Conservation (phyloP, 805 yeast species). For the Candida incommunis region DNA sequence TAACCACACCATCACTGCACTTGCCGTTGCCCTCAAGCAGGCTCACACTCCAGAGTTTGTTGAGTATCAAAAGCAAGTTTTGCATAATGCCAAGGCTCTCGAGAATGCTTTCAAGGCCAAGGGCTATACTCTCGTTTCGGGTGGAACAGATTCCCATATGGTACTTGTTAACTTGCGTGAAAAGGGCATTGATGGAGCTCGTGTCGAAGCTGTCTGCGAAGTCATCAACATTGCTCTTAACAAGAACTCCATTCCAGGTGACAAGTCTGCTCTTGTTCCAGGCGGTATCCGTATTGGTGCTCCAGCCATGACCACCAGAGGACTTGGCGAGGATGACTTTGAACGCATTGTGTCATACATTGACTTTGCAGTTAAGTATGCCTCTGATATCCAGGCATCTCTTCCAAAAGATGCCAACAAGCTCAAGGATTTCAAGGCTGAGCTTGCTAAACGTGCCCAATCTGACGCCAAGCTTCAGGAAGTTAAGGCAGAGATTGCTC, state of each 20-base stretch:
- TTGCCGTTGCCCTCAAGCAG: conserved; percentile 94
- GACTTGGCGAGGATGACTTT: conserved; percentile 81
- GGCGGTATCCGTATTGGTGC: conserved; percentile 97
- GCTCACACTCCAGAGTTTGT: conserved; percentile 82
- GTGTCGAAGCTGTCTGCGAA: conserved; percentile 92
- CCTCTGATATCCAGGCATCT: conserved; percentile 58
- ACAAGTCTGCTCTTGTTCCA: conserved; percentile 90
- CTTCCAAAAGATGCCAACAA: conserved; percentile 89
- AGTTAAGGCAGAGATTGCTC: conserved; percentile 31
- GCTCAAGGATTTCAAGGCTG: conserved; percentile 90
- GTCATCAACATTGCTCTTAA: conserved; percentile 88
- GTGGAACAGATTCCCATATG: conserved; percentile 97
- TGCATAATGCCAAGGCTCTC: conserved; percentile 75
- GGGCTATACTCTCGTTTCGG: conserved; percentile 76
- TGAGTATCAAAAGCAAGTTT: conserved; percentile 77
- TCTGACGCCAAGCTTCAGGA: not conserved
- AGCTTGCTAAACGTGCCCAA: conserved; percentile 3
- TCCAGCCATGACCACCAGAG: conserved; percentile 98
- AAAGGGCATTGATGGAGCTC: conserved; percentile 90
- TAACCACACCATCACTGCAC: conserved; percentile 95
- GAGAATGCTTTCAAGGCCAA: conserved; percentile 57
- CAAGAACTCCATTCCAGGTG: conserved; percentile 97
- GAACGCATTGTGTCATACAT: conserved; percentile 65
- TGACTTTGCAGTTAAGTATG: conserved; percentile 63
- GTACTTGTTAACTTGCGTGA: conserved; percentile 80